Percentiles rank a stretch among this genome's conserved stretches.
Evolutionary conservation across 139 green algal genomes (phyloP).

Genomic region (Chlamydomonas urium): DNA sequence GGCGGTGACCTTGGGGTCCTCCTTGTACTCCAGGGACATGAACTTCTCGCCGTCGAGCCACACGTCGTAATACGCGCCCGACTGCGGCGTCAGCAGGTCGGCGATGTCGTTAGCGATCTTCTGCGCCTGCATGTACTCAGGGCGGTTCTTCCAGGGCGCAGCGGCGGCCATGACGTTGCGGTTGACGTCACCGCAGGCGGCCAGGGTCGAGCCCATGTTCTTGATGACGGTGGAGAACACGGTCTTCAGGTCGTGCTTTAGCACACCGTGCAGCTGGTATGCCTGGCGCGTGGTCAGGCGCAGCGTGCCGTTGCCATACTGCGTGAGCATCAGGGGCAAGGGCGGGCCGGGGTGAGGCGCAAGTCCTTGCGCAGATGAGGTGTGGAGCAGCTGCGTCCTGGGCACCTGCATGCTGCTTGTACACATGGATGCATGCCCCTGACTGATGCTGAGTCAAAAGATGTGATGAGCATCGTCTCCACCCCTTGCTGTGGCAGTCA

Average conservation of each 20-base stretch:
- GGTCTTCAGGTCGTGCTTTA: conserved; percentile 98
- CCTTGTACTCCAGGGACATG: conserved; percentile 75
- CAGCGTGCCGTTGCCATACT: conserved; percentile 97
- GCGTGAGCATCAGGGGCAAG: no score
- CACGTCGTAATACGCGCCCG: conserved; percentile 97
- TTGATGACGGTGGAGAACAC: conserved; percentile 97
- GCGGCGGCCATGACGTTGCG: conserved; percentile 86
- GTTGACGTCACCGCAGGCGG: conserved; percentile 24
- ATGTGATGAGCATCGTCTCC: no score
- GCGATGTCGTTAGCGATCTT: conserved; percentile 77
- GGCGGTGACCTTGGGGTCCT: conserved; percentile 84
- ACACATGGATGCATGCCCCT: no score
- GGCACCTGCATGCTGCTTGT: not conserved
- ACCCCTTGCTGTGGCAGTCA: no score
- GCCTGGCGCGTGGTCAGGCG: conserved; percentile 97
- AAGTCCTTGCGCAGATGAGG: no score
- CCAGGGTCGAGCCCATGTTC: conserved; percentile 97
- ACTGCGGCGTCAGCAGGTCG: conserved; percentile 81
- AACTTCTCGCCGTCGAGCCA: conserved; percentile 99
- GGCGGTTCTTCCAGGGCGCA: conserved; percentile 72
- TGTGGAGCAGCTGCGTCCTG: not conserved
- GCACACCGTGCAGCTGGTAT: conserved; percentile 96
- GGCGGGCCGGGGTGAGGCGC: no score
- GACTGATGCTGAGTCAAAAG: not conserved
- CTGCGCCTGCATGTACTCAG: conserved; percentile 84